These are phyloP conservation scores for Dendrothele bispora DNA, from an alignment of 768 basidiomycete species.

Conservation along the genomic window DNA sequence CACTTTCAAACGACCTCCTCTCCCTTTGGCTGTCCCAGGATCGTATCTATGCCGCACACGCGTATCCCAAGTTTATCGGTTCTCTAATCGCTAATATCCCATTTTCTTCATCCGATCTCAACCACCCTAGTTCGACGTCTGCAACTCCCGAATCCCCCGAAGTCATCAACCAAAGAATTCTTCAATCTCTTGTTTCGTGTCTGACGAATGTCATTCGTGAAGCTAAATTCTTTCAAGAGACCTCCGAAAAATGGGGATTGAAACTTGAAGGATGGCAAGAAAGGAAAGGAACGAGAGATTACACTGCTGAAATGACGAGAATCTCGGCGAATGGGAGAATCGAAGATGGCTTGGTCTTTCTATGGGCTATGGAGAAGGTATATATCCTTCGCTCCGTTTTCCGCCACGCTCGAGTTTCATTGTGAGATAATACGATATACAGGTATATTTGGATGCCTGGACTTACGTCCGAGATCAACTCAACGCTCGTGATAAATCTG, in stretches of 20 bases:
- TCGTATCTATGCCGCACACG: slow-evolving; percentile 70
- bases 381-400: no score
- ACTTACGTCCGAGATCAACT: slow-evolving; percentile 34
- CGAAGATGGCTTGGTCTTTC: slow-evolving; percentile 66
- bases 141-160: slow-evolving; percentile 31
- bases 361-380: slow-evolving; percentile 83
- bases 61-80: slow-evolving; percentile 73
- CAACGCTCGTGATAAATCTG: slow-evolving; percentile 10
- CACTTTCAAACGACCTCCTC: slow-evolving; percentile 47
- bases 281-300: slow-evolving; percentile 63
- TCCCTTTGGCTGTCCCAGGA: slow-evolving; percentile 72
- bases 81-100: slow-evolving; percentile 63
- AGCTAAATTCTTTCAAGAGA: slow-evolving; percentile 55
- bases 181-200: slow-evolving; percentile 50
- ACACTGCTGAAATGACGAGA: slow-evolving; percentile 70
- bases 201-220: slow-evolving; percentile 59
- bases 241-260: slow-evolving; percentile 44
- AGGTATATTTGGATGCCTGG: slow-evolving; percentile 78
- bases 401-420: no score
- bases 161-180: slow-evolving; percentile 35
- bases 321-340: slow-evolving; percentile 44
- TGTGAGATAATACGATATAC: no score
- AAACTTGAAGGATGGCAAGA: slow-evolving; percentile 49
- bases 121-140: no score
- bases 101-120: slow-evolving; percentile 36